These are phyloP conservation scores for Chromera velia DNA, from an alignment of 73 alveolate species.

Conservation along the genomic window DNA sequence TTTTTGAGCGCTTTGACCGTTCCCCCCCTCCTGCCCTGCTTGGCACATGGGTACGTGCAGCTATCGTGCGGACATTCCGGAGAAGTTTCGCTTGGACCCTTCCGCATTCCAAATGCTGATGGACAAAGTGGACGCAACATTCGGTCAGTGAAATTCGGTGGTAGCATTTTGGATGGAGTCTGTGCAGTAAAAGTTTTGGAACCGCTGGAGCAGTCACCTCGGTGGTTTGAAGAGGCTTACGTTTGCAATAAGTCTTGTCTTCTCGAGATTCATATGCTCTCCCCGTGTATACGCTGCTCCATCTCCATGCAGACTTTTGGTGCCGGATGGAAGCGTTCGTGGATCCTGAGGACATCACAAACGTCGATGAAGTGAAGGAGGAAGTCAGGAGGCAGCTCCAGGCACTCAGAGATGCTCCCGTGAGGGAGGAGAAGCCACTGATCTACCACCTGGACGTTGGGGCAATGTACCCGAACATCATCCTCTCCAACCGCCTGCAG, in stretches of 20 bases:
- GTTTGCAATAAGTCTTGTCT: no score
- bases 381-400: conserved; percentile 61
- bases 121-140: conserved; percentile 58
- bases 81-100: conserved; percentile 76
- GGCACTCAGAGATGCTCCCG: conserved; percentile 23
- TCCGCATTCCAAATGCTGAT: conserved; percentile 65
- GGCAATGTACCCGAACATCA: conserved; percentile 99
- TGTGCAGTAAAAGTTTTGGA: no score
- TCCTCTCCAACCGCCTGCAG: conserved; percentile 87
- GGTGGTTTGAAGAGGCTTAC: no score
- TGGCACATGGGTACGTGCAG: no score
- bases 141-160: no score
- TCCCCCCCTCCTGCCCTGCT: no score
- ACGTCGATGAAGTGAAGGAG: conserved; percentile 68
- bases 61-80: conserved; percentile 92
- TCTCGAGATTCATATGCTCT: no score
- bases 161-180: no score
- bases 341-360: conserved; percentile 62
- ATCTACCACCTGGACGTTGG: conserved; percentile 99
- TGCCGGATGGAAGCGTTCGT: conserved; percentile 41
- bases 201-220: no score
- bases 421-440: conserved; percentile 73
- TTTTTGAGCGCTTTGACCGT: no score
- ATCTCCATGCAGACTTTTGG: conserved; percentile 33
- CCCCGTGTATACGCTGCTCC: no score